Percentiles rank a stretch among this genome's conserved stretches.
Evolutionary conservation across 768 basidiomycete species (phyloP).

Genomic region (Macrolepiota albuminosa): DNA sequence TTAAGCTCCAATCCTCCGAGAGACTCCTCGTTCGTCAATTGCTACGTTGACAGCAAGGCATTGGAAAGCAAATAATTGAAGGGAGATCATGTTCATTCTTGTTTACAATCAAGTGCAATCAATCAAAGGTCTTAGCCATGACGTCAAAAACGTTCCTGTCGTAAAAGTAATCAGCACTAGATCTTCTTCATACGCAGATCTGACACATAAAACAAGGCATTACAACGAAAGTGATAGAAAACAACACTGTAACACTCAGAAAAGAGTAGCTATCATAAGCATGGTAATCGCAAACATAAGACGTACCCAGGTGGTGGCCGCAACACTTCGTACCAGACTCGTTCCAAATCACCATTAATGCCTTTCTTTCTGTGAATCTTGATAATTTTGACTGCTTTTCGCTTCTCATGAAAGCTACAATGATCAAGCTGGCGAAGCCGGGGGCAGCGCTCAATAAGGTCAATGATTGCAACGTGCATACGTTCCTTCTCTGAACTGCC

Average conservation of each 20-base stretch:
- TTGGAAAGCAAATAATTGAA: background rate
- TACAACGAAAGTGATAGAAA: background rate
- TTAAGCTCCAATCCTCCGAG: background rate
- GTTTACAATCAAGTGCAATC: background rate
- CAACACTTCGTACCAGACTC: conserved; percentile 29
- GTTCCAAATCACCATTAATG: conserved; percentile 18
- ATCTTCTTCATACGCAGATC: background rate
- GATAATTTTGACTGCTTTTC: conserved; percentile 31
- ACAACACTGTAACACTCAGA: background rate
- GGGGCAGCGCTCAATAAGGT: conserved; percentile 35
- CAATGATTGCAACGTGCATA: conserved; percentile 38
- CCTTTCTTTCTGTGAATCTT: conserved; percentile 29
- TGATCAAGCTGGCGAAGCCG: conserved; percentile 40
- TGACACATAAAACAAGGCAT: background rate
- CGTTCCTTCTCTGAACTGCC: conserved; percentile 21
- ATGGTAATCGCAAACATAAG: background rate
- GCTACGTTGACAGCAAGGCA: background rate
- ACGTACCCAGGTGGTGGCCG: conserved; percentile 25
- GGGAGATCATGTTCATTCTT: background rate
- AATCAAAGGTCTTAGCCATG: conserved; percentile 1
- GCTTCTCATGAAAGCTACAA: conserved; percentile 27
- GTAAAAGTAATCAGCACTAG: background rate
- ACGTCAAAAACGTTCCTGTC: conserved; percentile 8
- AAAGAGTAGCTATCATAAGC: background rate
- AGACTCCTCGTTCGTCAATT: background rate